A percentile compares a stretch with the other conserved stretches of the same genome.
phyloP scores from a whole-genome alignment of 2,329 filamentous ascomycete species.

The Trichoderma lentiforme region DNA sequence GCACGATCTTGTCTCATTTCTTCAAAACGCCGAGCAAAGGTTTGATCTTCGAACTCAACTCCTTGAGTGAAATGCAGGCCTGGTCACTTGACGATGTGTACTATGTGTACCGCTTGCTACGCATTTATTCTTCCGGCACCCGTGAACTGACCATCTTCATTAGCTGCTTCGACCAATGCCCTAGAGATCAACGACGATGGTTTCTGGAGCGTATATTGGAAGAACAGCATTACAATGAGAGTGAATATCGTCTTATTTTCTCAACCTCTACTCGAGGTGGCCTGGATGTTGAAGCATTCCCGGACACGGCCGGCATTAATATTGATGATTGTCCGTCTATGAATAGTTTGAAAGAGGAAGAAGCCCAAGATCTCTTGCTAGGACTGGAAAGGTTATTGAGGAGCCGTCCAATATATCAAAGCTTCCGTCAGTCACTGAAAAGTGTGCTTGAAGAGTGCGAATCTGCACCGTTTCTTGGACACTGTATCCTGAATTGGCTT shows the following conservation, averaged over 20 bases:
- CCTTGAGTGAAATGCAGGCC: background rate
- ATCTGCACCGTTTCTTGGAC: background rate
- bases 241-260: background rate
- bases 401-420: background rate
- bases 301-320: background rate
- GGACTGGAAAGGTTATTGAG: background rate
- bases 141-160: background rate
- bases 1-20: background rate
- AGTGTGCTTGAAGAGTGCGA: background rate
- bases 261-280: background rate
- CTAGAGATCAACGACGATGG: background rate
- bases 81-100: background rate
- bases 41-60: no score
- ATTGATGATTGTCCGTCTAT: background rate
- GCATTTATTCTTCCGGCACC: background rate
- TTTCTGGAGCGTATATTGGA: background rate
- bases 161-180: background rate
- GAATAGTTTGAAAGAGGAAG: background rate
- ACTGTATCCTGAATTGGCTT: background rate
- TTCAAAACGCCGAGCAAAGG: no score
- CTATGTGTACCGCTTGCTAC: background rate
- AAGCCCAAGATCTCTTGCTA: background rate
- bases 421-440: background rate
- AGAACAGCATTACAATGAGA: background rate
- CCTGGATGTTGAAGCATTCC: background rate